Percentiles rank a stretch among this genome's conserved stretches.
These are phyloP conservation scores for Hirschfeldia incana DNA, from an alignment of 345 rosid genomes.

Conservation along the genomic window DNA sequence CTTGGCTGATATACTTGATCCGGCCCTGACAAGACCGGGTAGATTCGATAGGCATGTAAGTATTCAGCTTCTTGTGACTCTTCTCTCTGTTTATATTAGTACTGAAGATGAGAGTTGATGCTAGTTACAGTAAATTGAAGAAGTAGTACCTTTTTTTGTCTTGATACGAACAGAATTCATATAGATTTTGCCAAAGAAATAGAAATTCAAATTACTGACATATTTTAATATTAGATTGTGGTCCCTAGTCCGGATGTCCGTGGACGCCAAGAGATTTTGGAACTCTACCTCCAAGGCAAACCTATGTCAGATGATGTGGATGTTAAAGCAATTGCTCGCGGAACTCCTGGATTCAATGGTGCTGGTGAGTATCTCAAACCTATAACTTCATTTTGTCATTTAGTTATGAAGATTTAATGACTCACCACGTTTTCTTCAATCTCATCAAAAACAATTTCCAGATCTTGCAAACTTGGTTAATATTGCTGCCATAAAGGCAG, in stretches of 20 bases:
- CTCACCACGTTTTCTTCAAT: background rate
- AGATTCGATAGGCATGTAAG: constrained; percentile 99
- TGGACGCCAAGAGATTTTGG: constrained; percentile 97
- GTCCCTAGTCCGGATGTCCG: constrained; percentile 94
- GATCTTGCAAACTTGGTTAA: constrained; percentile 98
- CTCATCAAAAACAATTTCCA: constrained; percentile 33
- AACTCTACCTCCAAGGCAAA: constrained; percentile 91
- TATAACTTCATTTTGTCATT: constrained; percentile 8
- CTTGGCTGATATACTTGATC: constrained; percentile 98
- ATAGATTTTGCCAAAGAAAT: background rate
- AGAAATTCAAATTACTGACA: constrained; percentile 37
- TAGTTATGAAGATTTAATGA: constrained; percentile 3
- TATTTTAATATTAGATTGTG: constrained; percentile 59
- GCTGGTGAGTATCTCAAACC: constrained; percentile 61
- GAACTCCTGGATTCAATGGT: constrained; percentile 99
- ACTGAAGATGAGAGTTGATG: background rate
- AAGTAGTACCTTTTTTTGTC: background rate
- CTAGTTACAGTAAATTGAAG: background rate
- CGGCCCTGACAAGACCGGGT: constrained; percentile 99
- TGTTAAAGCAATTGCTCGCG: constrained; percentile 93
- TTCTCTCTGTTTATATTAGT: background rate
- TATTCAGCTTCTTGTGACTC: constrained; percentile 38
- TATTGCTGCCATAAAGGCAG: constrained; percentile 99
- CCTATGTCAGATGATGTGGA: constrained; percentile 89
- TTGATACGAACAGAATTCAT: no score